Evolutionary conservation across 1,139 yeast species (phyloP).

Genomic region (Entelexis paramagnoliae): DNA sequence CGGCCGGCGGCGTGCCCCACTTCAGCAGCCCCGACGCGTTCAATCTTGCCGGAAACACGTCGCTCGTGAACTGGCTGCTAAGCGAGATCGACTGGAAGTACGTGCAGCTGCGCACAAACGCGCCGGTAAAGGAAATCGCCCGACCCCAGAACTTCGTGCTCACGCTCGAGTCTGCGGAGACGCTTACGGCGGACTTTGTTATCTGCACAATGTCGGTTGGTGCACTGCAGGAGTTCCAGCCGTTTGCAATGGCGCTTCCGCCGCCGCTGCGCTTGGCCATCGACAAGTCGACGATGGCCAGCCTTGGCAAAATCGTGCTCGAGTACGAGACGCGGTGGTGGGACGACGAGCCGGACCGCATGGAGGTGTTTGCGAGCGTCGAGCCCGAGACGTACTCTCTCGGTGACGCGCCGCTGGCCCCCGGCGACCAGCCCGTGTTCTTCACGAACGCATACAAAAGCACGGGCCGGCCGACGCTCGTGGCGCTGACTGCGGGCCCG

Average conservation of each 20-base stretch:
- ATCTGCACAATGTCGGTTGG: slow-evolving; percentile 4
- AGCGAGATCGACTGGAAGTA: slow-evolving; percentile 9
- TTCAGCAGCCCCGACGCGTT: slow-evolving; percentile 18
- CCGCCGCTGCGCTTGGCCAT: slow-evolving; percentile 38
- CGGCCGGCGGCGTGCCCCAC: slow-evolving; percentile 9
- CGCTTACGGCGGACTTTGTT: background rate
- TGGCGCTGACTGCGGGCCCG: slow-evolving; percentile 59
- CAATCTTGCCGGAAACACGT: slow-evolving; percentile 16
- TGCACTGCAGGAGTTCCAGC: background rate
- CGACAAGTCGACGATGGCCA: slow-evolving; percentile 49
- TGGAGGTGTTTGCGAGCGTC: slow-evolving; percentile 2
- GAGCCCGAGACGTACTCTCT: background rate
- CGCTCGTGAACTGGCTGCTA: slow-evolving; percentile 13
- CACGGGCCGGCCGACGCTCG: slow-evolving; percentile 28
- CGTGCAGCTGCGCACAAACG: background rate
- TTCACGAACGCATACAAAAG: slow-evolving; percentile 8
- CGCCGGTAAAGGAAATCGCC: background rate
- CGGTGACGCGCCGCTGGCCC: background rate
- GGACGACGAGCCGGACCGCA: slow-evolving; percentile 28
- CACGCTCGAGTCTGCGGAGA: background rate
- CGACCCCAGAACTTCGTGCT: background rate
- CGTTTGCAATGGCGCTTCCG: slow-evolving; percentile 36
- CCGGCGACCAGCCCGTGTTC: slow-evolving; percentile 12
- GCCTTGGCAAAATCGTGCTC: slow-evolving; percentile 64
- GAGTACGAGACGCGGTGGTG: slow-evolving; percentile 65